phyloP scores from a whole-genome alignment of 768 basidiomycete species.

The Ephemerocybe angulata region DNA sequence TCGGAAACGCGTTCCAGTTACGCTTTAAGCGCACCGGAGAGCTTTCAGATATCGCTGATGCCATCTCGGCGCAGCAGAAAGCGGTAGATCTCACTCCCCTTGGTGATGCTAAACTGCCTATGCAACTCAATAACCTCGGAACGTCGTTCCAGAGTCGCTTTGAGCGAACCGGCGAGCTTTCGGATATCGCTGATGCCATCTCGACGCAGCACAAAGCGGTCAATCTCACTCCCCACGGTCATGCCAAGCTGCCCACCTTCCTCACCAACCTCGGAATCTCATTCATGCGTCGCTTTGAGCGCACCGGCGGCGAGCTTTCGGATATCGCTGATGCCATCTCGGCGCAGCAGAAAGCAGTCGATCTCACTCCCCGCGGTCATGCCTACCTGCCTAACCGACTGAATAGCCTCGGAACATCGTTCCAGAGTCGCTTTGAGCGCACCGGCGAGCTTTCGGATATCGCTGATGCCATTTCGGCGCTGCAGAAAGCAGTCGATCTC shows the following conservation, averaged over 20 bases:
- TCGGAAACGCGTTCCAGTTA: conserved; percentile 16
- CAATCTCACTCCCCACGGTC: conserved; percentile 17
- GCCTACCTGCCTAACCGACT: not conserved
- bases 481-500: no score
- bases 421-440: not conserved
- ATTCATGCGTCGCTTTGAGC: no score
- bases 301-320: no score
- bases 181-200: conserved; percentile 12
- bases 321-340: no score
- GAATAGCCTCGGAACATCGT: not conserved
- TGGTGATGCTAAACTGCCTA: not conserved
- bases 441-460: no score
- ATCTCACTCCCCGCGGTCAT: no score
- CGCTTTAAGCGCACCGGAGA: not conserved
- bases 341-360: no score
- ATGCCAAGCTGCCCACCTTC: no score
- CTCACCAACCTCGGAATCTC: conserved; percentile 6
- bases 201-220: conserved; percentile 17
- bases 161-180: not conserved
- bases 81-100: conserved; percentile 5
- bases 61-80: no score
- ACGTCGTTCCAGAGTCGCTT: not conserved
- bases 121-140: not conserved
- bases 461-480: no score
- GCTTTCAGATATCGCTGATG: not conserved